Base-by-base conservation (phyloP, 106 monocot species). In the Amphibolis antarctica region DNA sequence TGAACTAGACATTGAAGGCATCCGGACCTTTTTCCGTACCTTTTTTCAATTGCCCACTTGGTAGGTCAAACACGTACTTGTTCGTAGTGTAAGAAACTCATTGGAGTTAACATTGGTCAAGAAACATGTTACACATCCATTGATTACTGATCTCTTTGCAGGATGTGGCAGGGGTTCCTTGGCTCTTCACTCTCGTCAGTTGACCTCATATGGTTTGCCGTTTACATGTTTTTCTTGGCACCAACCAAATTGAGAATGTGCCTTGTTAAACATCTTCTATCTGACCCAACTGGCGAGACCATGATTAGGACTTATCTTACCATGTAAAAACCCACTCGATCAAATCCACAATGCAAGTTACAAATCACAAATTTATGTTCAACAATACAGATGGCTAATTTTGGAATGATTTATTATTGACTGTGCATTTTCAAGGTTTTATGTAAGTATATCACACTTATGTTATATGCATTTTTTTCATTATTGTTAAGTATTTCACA, bases 111-210 rank as follows among this genome's bases (percentile, higher is more conserved):
- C n/a, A n/a, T n/a, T n/a, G n/a, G n/a, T n/a, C n/a, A n/a, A n/a
- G n/a, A n/a, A n/a, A 56, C 24, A 4, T 56, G 20, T n/a, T 28
- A 56, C 56, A 62, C 15, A 29, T 49, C 44, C 20, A 44, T 0
- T 47, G 24, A 14, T 9, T 46, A 12, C 15, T 64, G 7, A 19
- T 36, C 22, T 43, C 18, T 21, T 66, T 74, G 55, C 76, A 98
- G 96, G 96, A 98, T 98, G 96, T 98, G 96, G 96, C 76, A 73
- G 69, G 96, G 96, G 31, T 98, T 98, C 70, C 84, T 98, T 11
- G 90, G 90, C 23, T 98, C 96, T 10, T 65, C 82, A 15, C 87
- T 98, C 36, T 90, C 96, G 11, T 98, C 96, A 9, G 72, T 73
- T 30, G 90, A 98, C 29, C 90, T 98, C 30, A 82, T 98, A 64